phyloP scores from a whole-genome alignment of 2,329 filamentous ascomycete species.

The Fusarium napiforme region DNA sequence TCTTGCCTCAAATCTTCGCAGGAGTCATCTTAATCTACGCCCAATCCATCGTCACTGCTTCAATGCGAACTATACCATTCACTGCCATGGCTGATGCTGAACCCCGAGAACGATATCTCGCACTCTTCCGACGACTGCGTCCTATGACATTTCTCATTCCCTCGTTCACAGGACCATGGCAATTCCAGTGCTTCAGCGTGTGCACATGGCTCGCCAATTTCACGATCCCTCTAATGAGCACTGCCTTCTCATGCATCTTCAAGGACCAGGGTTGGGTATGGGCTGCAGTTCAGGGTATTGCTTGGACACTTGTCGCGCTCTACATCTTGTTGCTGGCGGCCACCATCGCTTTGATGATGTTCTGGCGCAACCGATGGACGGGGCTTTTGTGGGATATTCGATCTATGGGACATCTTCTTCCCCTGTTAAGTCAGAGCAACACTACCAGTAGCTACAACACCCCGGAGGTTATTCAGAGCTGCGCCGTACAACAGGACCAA shows the following conservation, averaged over 20 bases:
- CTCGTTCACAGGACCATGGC: slow-evolving; percentile 68
- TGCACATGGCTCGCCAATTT: slow-evolving; percentile 83
- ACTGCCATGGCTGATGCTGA: slow-evolving; percentile 76
- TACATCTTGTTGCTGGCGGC: slow-evolving; percentile 75
- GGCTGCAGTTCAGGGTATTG: slow-evolving; percentile 80
- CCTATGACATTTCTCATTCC: slow-evolving; percentile 75
- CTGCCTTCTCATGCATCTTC: slow-evolving; percentile 74
- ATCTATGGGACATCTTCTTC: slow-evolving; percentile 82
- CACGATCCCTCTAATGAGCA: slow-evolving; percentile 83
- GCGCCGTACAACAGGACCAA: slow-evolving; percentile 63
- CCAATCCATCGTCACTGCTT: slow-evolving; percentile 76
- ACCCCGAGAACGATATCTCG: slow-evolving; percentile 67
- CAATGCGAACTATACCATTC: slow-evolving; percentile 83
- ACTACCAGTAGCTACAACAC: slow-evolving; percentile 77
- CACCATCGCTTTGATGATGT: slow-evolving; percentile 64
- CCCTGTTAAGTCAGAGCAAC: slow-evolving; percentile 83
- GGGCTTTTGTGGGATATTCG: slow-evolving; percentile 87
- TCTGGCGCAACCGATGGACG: slow-evolving; percentile 73
- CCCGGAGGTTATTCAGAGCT: slow-evolving; percentile 66
- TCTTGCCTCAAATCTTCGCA: slow-evolving; percentile 82
- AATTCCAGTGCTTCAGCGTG: slow-evolving; percentile 73
- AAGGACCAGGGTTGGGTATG: slow-evolving; percentile 76
- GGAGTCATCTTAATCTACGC: slow-evolving; percentile 79
- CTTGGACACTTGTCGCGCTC: slow-evolving; percentile 80
- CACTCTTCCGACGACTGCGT: slow-evolving; percentile 75